These are phyloP conservation scores for Chlamydomonas schloesseri DNA, from an alignment of 139 green algal genomes.

Conservation along the genomic window DNA sequence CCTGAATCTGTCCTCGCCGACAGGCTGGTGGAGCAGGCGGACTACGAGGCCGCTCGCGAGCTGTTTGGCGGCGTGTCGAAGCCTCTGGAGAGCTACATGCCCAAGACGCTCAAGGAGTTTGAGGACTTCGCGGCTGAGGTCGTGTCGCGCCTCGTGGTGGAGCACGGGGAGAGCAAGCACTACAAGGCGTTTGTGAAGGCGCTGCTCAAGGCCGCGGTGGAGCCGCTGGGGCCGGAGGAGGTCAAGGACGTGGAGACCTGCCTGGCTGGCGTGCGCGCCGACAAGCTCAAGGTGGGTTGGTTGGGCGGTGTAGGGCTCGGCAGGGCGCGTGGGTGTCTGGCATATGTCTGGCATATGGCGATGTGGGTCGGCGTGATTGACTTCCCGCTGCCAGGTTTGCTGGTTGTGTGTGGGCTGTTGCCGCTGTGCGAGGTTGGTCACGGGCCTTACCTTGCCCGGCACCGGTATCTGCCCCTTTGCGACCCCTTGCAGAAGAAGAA, in stretches of 20 bases:
- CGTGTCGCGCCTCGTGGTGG: constrained; percentile 19
- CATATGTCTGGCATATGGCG: background rate
- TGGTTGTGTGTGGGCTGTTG: too few species aligned
- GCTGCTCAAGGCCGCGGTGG: constrained; percentile 52
- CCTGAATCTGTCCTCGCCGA: too few species aligned
- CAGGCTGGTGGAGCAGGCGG: constrained; percentile 82
- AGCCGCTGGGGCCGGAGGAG: constrained; percentile 58
- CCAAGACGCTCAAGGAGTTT: constrained; percentile 82
- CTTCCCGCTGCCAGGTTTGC: too few species aligned
- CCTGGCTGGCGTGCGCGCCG: constrained; percentile 52
- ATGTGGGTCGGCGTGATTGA: background rate
- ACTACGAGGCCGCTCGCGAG: constrained; percentile 74
- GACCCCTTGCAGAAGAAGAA: constrained; percentile 17
- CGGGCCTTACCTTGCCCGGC: background rate
- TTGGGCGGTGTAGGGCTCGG: background rate
- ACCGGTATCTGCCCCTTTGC: too few species aligned
- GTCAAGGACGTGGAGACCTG: constrained; percentile 81
- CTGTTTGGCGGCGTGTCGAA: constrained; percentile 72
- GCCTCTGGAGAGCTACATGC: constrained; percentile 75
- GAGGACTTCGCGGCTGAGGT: constrained; percentile 68
- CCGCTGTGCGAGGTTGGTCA: too few species aligned
- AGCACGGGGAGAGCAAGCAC: constrained; percentile 68
- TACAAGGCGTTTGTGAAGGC: constrained; percentile 79
- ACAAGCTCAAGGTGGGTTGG: constrained; percentile 45
- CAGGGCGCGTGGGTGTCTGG: background rate